Percentiles rank a stretch among this genome's conserved stretches.
phyloP scores from a whole-genome alignment of 2,329 filamentous ascomycete genomes.

The Neocucurbitaria cava region DNA sequence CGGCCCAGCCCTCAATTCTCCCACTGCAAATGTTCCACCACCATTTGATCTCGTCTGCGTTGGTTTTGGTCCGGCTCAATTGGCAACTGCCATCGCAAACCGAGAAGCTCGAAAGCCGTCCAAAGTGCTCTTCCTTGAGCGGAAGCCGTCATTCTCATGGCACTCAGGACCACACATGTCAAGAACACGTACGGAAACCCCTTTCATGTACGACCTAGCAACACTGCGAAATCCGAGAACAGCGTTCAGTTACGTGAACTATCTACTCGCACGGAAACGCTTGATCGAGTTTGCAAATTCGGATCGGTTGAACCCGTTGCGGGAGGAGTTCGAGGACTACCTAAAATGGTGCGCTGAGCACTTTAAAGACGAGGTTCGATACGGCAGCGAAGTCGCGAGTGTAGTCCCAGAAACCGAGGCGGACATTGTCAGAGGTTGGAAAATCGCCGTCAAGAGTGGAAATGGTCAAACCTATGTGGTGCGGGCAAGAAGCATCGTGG shows the following conservation, averaged over 20 bases:
- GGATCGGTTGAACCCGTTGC: conserved; percentile 45
- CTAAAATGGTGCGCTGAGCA: conserved; percentile 46
- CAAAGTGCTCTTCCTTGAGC: conserved; percentile 42
- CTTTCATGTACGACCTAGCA: conserved; percentile 47
- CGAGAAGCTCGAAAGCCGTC: conserved; percentile 35
- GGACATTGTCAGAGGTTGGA: conserved; percentile 35
- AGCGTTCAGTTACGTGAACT: conserved; percentile 45
- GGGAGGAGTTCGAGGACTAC: conserved; percentile 50
- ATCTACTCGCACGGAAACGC: conserved; percentile 39
- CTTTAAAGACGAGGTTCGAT: conserved; percentile 41
- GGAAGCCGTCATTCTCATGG: conserved; percentile 44
- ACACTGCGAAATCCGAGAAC: conserved; percentile 46
- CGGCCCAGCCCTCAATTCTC: conserved; percentile 18
- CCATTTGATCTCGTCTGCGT: conserved; percentile 45
- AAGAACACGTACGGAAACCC: conserved; percentile 43
- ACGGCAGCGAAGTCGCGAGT: conserved; percentile 39
- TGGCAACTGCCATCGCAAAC: conserved; percentile 47
- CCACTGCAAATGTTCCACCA: conserved; percentile 16
- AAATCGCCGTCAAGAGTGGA: conserved; percentile 34
- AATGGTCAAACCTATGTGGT: conserved; percentile 32
- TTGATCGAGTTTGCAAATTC: conserved; percentile 48
- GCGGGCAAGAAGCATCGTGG: conserved; percentile 35
- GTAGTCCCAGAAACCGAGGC: conserved; percentile 33
- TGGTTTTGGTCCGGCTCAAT: conserved; percentile 45
- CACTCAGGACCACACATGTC: conserved; percentile 34